These are phyloP conservation scores for Talaromyces sp. DNA, from an alignment of 2,329 filamentous ascomycete genomes.

Conservation along the genomic window DNA sequence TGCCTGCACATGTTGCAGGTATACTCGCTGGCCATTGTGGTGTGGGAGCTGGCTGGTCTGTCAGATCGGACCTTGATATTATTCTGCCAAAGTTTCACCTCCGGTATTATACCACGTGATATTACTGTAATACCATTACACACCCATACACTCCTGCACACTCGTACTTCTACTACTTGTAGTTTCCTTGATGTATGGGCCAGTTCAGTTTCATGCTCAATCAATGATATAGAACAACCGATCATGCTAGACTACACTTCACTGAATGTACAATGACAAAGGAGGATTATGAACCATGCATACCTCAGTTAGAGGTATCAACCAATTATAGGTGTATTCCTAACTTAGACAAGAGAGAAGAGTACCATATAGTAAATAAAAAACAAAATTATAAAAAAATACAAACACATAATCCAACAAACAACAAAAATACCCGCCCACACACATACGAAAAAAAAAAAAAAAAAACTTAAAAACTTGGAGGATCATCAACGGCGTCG, in stretches of 20 bases:
- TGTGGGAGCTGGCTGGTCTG: not conserved
- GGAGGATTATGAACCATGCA: not conserved
- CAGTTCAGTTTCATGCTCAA: too few species aligned
- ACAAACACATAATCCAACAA: not conserved
- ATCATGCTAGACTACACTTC: too few species aligned
- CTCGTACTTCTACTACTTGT: too few species aligned
- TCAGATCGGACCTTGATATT: not conserved
- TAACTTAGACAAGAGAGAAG: conserved; percentile 5
- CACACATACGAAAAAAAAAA: not conserved
- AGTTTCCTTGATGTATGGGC: too few species aligned
- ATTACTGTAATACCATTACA: not conserved
- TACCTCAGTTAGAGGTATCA: not conserved
- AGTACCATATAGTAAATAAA: conserved; percentile 9
- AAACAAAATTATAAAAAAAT: conserved; percentile 11
- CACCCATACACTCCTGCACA: too few species aligned
- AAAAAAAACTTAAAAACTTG: too few species aligned
- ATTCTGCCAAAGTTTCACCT: not conserved
- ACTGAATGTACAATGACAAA: too few species aligned
- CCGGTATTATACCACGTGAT: conserved; percentile 8
- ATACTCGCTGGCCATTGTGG: conserved; percentile 33
- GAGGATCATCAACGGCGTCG: conserved; percentile 21
- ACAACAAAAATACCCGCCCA: too few species aligned
- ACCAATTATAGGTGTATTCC: not conserved
- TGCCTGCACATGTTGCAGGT: conserved; percentile 38
- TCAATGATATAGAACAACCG: too few species aligned